Evolutionary conservation across 2,329 filamentous ascomycete species (phyloP).

Genomic region (Helotiales sp.): DNA sequence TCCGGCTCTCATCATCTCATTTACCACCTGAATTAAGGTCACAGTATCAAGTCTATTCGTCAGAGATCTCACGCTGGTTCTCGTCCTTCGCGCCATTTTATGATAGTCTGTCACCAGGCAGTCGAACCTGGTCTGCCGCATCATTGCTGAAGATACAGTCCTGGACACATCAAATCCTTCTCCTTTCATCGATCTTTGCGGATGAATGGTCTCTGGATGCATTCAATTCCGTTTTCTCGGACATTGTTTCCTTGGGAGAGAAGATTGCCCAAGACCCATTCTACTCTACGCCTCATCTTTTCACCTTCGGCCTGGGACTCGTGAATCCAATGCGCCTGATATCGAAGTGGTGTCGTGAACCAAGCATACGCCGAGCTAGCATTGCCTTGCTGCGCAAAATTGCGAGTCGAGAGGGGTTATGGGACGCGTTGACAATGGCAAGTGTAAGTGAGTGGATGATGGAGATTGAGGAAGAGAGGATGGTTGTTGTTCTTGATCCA

Average conservation of each 20-base stretch:
- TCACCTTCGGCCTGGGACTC: constrained; percentile 6
- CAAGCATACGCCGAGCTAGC: not conserved
- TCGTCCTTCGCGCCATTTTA: constrained; percentile 2
- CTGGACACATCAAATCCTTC: not conserved
- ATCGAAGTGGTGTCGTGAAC: constrained; percentile 16
- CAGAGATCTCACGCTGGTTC: constrained; percentile 6
- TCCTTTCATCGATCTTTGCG: not conserved
- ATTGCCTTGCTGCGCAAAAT: constrained; percentile 10
- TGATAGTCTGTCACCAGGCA: not conserved
- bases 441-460: constrained; percentile 8
- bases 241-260: not conserved
- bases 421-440: constrained; percentile 12
- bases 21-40: not conserved
- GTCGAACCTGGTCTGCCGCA: not conserved
- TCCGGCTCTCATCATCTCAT: not conserved
- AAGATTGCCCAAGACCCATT: constrained; percentile 2
- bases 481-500: not conserved
- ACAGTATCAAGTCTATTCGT: not conserved
- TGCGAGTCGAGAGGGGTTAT: constrained; percentile 4
- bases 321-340: constrained; percentile 7
- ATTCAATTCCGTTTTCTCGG: not conserved
- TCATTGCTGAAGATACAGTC: constrained; percentile 1
- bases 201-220: constrained; percentile 4
- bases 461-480: not conserved
- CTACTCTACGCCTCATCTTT: not conserved